Percentiles rank a stretch among this genome's conserved stretches.
phyloP scores from a whole-genome alignment of 2,329 filamentous ascomycete genomes.

The Botryotinia narcissicola region DNA sequence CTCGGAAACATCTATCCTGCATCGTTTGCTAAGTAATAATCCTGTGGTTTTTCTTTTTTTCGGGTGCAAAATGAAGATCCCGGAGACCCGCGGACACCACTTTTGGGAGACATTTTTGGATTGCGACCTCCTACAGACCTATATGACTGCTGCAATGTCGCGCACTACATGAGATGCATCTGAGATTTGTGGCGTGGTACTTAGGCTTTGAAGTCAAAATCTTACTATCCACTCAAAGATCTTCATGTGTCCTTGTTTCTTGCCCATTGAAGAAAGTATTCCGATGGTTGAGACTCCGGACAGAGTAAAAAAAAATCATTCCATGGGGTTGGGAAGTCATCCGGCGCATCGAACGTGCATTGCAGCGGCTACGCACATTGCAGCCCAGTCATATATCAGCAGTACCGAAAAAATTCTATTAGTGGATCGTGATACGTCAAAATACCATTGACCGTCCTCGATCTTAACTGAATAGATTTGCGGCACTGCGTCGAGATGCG shows the following conservation, averaged over 20 bases:
- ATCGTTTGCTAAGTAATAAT: not conserved
- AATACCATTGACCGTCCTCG: not conserved
- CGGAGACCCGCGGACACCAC: constrained; percentile 6
- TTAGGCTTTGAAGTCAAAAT: constrained; percentile 16
- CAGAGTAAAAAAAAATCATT: not conserved
- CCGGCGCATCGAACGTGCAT: constrained; percentile 11
- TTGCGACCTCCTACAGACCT: constrained; percentile 6
- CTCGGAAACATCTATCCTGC: not conserved
- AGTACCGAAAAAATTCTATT: constrained; percentile 1
- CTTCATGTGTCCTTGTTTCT: not conserved
- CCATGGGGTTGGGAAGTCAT: constrained; percentile 19
- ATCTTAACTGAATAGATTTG: not conserved
- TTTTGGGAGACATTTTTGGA: constrained; percentile 4
- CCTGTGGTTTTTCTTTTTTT: not conserved
- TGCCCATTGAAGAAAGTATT: not conserved
- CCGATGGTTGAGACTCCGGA: not conserved
- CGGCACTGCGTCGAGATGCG: not conserved
- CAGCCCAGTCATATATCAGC: constrained; percentile 2
- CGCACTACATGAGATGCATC: constrained; percentile 2
- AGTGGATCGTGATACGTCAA: not conserved
- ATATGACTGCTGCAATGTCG: not conserved
- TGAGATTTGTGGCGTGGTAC: constrained; percentile 20
- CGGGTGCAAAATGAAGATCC: not conserved
- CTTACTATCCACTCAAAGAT: constrained; percentile 10
- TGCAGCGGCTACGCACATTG: constrained; percentile 17